Base-by-base conservation (phyloP, 2,329 filamentous ascomycete genomes). In the Xylaria digitata region DNA sequence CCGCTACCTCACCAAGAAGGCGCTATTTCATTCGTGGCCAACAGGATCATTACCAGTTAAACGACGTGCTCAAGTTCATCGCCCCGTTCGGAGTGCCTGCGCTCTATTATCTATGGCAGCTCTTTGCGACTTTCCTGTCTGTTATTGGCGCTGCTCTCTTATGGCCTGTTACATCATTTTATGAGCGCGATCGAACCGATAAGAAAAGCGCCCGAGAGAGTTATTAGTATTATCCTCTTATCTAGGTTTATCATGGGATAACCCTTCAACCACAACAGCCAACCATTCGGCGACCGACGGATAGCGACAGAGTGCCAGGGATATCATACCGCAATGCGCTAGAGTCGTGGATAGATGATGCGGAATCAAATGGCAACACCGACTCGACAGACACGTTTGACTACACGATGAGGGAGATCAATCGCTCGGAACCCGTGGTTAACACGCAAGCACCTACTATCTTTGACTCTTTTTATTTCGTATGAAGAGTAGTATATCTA, bases 41-140 rank as follows among this genome's bases (percentile, higher is more conserved):
- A 76, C 89, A 96, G 71, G 93, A 97, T 75, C 80, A 94, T 7
- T 97, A 97, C 75, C 92, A 95, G 74, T 83, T 88, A 0, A 90
- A 89, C 55, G 90, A 97, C 71, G 90, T 90, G 69, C 81, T 95
- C 67, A 90, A 90, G 72, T 96, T 96, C 75, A 72, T 94, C 19
- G 74, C 86, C 17, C 88, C 90, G 11, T 84, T 86, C 0, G 79
- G 90, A 0, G 88, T 87, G 0, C 79, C 82, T 7, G 74, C 86
- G 26, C 37, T 90, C 1, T 82, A 86, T 78, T 69, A 84, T 2
- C 9, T 73, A 0, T 91, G 86, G 84, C 91, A 94, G 76, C 80
- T 90, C 21, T 82, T 88, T 60, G 88, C 88, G 3, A 90, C 91
- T 0, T 68, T 86, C 3, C 75, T 92, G 3, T 95, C 91, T 71